Conservation (phyloP, 2,329 filamentous ascomycete species). For the Fusarium lateritium region DNA sequence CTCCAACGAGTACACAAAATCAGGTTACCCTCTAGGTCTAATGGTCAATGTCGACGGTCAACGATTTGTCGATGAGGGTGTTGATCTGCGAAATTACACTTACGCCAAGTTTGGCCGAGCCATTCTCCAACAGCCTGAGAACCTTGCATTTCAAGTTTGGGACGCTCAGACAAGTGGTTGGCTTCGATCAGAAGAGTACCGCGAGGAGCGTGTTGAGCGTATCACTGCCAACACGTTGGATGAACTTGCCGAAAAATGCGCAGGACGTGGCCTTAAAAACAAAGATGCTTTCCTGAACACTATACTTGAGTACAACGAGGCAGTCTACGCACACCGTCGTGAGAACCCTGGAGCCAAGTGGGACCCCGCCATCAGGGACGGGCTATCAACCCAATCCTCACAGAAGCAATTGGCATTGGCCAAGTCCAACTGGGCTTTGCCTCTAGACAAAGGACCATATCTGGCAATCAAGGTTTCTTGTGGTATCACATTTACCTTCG, state of each 20-base stretch:
- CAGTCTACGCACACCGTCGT: conserved; percentile 3
- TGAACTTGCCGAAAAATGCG: conserved; percentile 10
- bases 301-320: conserved; percentile 16
- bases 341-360: conserved; percentile 11
- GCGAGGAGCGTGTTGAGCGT: conserved; percentile 19
- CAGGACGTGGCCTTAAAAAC: not conserved
- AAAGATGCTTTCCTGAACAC: conserved; percentile 8
- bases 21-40: conserved; percentile 20
- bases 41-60: conserved; percentile 21
- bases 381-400: conserved; percentile 17
- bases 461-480: conserved; percentile 24
- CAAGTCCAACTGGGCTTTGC: conserved; percentile 24
- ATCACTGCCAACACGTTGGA: conserved; percentile 8
- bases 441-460: conserved; percentile 20
- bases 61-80: conserved; percentile 18
- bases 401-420: conserved; percentile 9
- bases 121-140: conserved; percentile 27
- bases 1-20: conserved; percentile 28
- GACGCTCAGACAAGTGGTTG: conserved; percentile 12
- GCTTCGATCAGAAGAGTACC: conserved; percentile 22
- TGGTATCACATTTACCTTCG: conserved; percentile 21
- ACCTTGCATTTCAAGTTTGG: conserved; percentile 23
- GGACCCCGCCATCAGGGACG: conserved; percentile 19
- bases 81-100: conserved; percentile 23
- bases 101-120: conserved; percentile 26